Conservation (phyloP, 768 basidiomycete genomes). For the Podaxis sp. region DNA sequence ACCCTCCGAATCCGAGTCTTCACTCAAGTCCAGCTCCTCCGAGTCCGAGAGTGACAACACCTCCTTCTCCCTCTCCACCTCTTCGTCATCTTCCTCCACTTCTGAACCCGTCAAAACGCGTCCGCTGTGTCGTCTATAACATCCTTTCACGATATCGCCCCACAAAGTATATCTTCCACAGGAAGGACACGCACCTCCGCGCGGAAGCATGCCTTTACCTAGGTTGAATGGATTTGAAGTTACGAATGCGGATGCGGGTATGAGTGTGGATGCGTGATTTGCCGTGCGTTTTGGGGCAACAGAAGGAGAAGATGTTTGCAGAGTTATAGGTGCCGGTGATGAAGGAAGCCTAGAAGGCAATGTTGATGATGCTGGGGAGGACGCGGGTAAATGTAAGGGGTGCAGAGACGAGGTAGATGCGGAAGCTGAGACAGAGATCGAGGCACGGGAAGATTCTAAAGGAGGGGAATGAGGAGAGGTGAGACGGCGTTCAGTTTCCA, state of each 20-base stretch:
- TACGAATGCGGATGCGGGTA: background rate
- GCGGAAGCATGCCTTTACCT: conserved; percentile 45
- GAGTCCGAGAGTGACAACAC: conserved; percentile 7
- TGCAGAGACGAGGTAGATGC: background rate
- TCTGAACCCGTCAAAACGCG: conserved; percentile 29
- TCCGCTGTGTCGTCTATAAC: conserved; percentile 49
- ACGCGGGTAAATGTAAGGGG: conserved; percentile 8
- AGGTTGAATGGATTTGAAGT: conserved; percentile 1
- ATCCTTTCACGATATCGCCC: conserved; percentile 69
- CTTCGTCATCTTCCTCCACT: conserved; percentile 27
- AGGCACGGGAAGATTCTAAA: background rate
- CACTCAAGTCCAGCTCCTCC: conserved; percentile 13
- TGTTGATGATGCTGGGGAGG: background rate
- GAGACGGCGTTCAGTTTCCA: conserved; percentile 21
- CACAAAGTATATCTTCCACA: conserved; percentile 61
- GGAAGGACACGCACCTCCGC: conserved; percentile 57
- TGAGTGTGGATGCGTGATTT: background rate
- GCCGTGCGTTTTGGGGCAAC: background rate
- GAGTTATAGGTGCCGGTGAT: background rate
- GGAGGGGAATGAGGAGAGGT: background rate
- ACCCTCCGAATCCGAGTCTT: background rate
- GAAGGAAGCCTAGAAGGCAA: background rate
- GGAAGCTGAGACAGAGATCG: background rate
- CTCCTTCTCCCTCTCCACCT: conserved; percentile 3
- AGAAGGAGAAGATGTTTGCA: conserved; percentile 19